phyloP scores from a whole-genome alignment of 2,329 filamentous ascomycete genomes.

The Boeremia exigua region DNA sequence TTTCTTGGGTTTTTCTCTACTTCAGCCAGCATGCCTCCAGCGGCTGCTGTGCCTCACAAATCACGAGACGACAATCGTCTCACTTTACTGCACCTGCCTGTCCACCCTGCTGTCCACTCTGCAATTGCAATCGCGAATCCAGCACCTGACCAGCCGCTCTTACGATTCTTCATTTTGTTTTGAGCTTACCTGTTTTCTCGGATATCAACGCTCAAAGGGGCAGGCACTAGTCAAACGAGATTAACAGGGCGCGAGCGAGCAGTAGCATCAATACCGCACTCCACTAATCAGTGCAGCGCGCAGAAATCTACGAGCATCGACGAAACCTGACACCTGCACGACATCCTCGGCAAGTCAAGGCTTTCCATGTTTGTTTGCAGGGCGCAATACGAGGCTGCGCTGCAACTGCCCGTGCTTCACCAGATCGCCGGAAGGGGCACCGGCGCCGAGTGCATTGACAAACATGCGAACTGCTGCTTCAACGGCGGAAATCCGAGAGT shows the following conservation, averaged over 20 bases:
- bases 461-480: slow-evolving; percentile 9
- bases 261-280: slow-evolving; percentile 21
- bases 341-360: slow-evolving; percentile 8
- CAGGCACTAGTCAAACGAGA: slow-evolving; percentile 29
- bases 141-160: not conserved
- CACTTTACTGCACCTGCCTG: slow-evolving; percentile 18
- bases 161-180: slow-evolving; percentile 7
- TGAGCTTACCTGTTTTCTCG: slow-evolving; percentile 13
- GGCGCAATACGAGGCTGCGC: slow-evolving; percentile 10
- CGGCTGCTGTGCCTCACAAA: slow-evolving; percentile 35
- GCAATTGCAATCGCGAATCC: not conserved
- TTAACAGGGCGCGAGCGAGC: slow-evolving; percentile 31
- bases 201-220: slow-evolving; percentile 11
- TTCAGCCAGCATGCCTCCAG: slow-evolving; percentile 25
- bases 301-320: not conserved
- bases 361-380: slow-evolving; percentile 9
- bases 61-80: slow-evolving; percentile 35
- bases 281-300: slow-evolving; percentile 13
- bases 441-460: slow-evolving; percentile 2
- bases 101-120: not conserved
- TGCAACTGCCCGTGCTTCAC: slow-evolving; percentile 14
- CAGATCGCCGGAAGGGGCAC: slow-evolving; percentile 12
- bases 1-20: slow-evolving; percentile 28
- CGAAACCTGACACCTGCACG: slow-evolving; percentile 5
- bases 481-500: not conserved